These are phyloP conservation scores for Jamesozyma spencerorum DNA, from an alignment of 805 yeast species.

Conservation along the genomic window DNA sequence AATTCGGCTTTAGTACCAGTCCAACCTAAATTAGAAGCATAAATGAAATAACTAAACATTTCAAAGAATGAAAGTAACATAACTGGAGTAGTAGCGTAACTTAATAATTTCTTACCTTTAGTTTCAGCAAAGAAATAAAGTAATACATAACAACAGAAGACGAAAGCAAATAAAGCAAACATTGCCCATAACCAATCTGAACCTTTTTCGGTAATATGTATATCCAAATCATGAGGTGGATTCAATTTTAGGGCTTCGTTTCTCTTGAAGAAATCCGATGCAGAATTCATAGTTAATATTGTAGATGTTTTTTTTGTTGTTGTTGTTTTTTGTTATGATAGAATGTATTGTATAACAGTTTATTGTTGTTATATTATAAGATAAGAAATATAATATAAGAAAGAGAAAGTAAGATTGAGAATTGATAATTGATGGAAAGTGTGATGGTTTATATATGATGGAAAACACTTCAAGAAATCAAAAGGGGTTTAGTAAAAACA, in stretches of 20 bases:
- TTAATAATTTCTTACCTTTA: constrained; percentile 15
- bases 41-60: constrained; percentile 35
- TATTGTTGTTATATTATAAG: too few species aligned
- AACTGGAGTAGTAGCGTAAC: constrained; percentile 30
- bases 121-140: constrained; percentile 12
- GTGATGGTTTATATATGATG: too few species aligned
- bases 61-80: constrained; percentile 32
- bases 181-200: constrained; percentile 64
- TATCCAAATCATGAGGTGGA: constrained; percentile 37
- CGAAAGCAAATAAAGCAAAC: constrained; percentile 31
- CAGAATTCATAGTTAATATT: too few species aligned
- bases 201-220: constrained; percentile 47
- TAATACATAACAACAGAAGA: constrained; percentile 20
- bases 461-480: too few species aligned
- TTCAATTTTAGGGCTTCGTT: constrained; percentile 38
- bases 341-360: too few species aligned
- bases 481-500: too few species aligned
- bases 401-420: too few species aligned
- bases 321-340: too few species aligned
- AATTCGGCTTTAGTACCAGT: constrained; percentile 34
- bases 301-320: too few species aligned
- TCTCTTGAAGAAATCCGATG: constrained; percentile 4
- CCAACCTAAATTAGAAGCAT: constrained; percentile 41
- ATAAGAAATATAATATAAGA: too few species aligned
- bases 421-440: too few species aligned